Evolutionary conservation across 2,329 filamentous ascomycete genomes (phyloP).

Genomic region (Pseudocercospora cruenta): DNA sequence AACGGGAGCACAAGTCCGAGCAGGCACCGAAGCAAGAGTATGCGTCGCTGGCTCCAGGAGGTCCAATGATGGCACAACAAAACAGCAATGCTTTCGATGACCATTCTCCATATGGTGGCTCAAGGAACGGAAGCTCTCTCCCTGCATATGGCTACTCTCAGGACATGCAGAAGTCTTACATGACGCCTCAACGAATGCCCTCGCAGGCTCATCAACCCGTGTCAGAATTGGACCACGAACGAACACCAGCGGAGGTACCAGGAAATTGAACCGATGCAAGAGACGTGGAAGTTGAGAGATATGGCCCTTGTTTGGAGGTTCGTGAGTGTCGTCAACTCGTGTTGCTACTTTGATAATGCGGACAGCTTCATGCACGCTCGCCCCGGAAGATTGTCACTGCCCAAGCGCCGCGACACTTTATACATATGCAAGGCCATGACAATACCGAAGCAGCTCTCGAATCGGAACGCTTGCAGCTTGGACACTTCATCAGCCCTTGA

Average conservation of each 20-base stretch:
- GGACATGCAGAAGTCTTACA: background rate
- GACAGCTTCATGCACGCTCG: too few species aligned
- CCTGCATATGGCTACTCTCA: background rate
- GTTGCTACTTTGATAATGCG: background rate
- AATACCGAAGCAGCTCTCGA: background rate
- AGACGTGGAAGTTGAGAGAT: background rate
- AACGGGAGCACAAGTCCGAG: background rate
- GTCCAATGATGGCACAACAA: background rate
- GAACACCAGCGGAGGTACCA: background rate
- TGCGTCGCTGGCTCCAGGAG: background rate
- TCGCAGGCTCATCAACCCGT: background rate
- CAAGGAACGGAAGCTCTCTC: background rate
- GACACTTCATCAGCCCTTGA: too few species aligned
- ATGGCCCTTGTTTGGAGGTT: background rate
- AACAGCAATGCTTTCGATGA: background rate
- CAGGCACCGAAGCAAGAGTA: background rate
- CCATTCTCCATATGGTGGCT: background rate
- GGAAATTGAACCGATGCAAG: background rate
- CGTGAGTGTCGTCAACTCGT: background rate
- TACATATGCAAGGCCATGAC: too few species aligned
- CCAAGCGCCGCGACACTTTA: too few species aligned
- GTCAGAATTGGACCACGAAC: background rate
- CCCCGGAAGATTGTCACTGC: background rate
- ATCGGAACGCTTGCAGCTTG: too few species aligned
- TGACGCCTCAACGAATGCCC: background rate